phyloP scores from a whole-genome alignment of 2,329 filamentous ascomycete species.

The Bipolaris oryzae region DNA sequence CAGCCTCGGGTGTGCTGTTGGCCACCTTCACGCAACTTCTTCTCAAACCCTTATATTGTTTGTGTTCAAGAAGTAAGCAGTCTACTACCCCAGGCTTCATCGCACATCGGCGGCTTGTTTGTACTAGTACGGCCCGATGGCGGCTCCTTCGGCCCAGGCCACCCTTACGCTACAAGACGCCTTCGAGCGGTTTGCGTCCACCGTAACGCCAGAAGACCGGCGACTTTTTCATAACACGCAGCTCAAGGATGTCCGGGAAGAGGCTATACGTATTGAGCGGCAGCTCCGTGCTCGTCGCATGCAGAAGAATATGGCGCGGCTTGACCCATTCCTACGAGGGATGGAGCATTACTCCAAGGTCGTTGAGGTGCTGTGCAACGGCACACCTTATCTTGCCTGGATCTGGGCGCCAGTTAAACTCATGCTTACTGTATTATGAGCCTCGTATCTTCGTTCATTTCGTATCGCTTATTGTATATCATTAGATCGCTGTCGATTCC shows the following conservation, averaged over 20 bases:
- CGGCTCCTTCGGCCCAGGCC: conserved; percentile 9
- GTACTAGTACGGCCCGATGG: conserved; percentile 4
- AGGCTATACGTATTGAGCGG: conserved; percentile 44
- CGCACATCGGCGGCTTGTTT: background rate
- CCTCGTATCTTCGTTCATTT: no score
- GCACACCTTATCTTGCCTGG: conserved; percentile 54
- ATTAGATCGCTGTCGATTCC: conserved; percentile 2
- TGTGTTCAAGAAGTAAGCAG: background rate
- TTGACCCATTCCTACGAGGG: conserved; percentile 51
- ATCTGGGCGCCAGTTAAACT: conserved; percentile 48
- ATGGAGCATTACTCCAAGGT: conserved; percentile 40
- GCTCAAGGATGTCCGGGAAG: conserved; percentile 46
- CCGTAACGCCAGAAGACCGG: conserved; percentile 11
- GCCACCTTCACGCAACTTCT: background rate
- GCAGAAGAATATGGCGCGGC: conserved; percentile 52
- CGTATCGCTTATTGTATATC: background rate
- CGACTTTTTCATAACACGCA: conserved; percentile 29
- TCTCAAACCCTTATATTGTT: background rate
- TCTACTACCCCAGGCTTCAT: background rate
- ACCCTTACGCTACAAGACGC: conserved; percentile 13
- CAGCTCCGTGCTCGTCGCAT: conserved; percentile 47
- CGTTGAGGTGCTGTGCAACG: conserved; percentile 55
- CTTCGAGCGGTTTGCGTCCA: conserved; percentile 20
- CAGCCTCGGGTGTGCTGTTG: background rate
- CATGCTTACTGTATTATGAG: conserved; percentile 13